Conservation (phyloP, 176 grass and related monocot species). For the Bolboschoenus planiculmis region DNA sequence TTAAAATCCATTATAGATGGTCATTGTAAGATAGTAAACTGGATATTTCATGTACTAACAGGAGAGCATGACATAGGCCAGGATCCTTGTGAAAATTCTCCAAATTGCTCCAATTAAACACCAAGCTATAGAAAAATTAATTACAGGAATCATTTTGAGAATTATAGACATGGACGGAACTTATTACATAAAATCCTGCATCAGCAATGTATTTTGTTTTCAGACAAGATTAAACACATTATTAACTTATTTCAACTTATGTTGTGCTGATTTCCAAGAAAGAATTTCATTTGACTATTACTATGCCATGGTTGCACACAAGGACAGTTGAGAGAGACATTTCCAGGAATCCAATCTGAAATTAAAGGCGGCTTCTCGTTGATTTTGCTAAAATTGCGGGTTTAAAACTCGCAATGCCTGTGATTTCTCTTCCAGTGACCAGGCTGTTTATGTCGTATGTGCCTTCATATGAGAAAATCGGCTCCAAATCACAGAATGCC, state of each 20-base stretch:
- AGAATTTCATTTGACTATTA: neutral
- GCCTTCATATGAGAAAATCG: conserved; percentile 68
- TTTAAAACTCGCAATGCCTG: conserved; percentile 74
- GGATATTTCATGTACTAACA: too few species aligned
- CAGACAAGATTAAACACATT: neutral
- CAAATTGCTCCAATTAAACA: neutral
- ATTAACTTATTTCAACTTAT: conserved; percentile 4
- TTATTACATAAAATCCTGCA: neutral
- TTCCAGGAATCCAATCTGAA: neutral
- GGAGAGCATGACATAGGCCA: too few species aligned
- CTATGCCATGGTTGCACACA: neutral
- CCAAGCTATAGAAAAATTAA: neutral
- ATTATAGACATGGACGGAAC: neutral
- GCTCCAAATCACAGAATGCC: conserved; percentile 89
- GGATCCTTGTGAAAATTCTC: too few species aligned
- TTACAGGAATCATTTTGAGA: neutral
- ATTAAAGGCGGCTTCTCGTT: conserved; percentile 8
- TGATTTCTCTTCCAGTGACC: conserved; percentile 71
- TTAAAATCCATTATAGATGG: too few species aligned
- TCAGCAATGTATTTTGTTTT: neutral
- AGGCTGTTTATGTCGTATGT: conserved; percentile 75
- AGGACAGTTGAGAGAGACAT: neutral
- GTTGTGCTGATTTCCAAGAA: neutral
- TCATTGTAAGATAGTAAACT: too few species aligned
- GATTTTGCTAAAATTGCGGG: conserved; percentile 37